Evolutionary conservation across 352 stramenopile genomes (phyloP).

Genomic region (Globisporangium cystogenes): DNA sequence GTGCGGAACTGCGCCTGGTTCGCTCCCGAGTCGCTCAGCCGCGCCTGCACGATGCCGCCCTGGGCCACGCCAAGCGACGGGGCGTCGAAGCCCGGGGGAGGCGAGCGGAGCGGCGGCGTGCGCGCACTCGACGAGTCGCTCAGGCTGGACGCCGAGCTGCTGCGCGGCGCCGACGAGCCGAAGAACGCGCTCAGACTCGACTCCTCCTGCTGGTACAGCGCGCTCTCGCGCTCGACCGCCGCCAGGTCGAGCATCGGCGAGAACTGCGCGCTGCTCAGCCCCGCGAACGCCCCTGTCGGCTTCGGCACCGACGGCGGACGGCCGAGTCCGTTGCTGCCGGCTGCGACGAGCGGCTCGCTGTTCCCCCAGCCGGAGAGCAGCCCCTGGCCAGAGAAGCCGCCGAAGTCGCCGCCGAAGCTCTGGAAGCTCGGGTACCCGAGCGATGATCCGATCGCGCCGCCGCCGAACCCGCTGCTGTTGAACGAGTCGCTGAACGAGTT

Average conservation of each 20-base stretch:
- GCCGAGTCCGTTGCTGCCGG: constrained; percentile 7
- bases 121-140: constrained; percentile 19
- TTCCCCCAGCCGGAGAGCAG: constrained; percentile 53
- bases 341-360: constrained; percentile 1
- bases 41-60: neutral
- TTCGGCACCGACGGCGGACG: constrained; percentile 11
- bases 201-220: constrained; percentile 59
- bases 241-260: constrained; percentile 60
- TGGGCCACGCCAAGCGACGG: neutral
- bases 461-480: constrained; percentile 16
- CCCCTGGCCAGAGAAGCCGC: constrained; percentile 31
- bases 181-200: constrained; percentile 78
- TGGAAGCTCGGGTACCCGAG: constrained; percentile 62
- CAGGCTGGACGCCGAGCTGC: constrained; percentile 7
- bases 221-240: constrained; percentile 59
- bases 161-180: constrained; percentile 14
- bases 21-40: constrained; percentile 6
- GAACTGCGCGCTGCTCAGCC: constrained; percentile 17
- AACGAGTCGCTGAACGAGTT: constrained; percentile 9
- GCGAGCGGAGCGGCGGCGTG: constrained; percentile 18
- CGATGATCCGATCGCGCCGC: constrained; percentile 26
- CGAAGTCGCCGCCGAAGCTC: constrained; percentile 44
- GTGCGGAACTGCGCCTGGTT: constrained; percentile 33
- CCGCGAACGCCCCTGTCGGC: neutral
- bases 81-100: constrained; percentile 19